A percentile compares a stretch with the other conserved stretches of the same genome.
Evolutionary conservation across 2,329 filamentous ascomycete species (phyloP).

Genomic region (Claviceps sp.): DNA sequence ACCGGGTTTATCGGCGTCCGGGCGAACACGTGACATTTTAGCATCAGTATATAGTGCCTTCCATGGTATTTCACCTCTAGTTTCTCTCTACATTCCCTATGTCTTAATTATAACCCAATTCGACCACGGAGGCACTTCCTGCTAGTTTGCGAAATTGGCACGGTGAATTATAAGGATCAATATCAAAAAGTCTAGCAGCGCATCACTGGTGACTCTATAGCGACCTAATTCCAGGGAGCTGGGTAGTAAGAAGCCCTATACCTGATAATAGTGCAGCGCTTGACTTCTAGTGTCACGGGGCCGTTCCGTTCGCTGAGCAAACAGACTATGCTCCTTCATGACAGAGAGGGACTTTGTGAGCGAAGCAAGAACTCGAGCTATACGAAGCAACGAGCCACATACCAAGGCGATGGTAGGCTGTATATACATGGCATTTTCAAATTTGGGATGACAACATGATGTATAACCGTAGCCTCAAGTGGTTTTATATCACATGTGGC

Average conservation of each 20-base stretch:
- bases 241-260: not conserved
- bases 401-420: too few species aligned
- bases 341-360: too few species aligned
- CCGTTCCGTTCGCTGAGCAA: too few species aligned
- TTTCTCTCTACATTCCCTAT: not conserved
- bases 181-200: not conserved
- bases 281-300: too few species aligned
- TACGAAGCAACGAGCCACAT: too few species aligned
- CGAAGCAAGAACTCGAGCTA: too few species aligned
- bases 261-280: too few species aligned
- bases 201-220: not conserved
- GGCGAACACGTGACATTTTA: conserved; percentile 13
- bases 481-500: conserved; percentile 1
- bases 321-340: too few species aligned
- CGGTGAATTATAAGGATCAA: too few species aligned
- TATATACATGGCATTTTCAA: too few species aligned
- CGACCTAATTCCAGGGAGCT: not conserved
- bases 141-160: not conserved
- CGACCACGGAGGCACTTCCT: not conserved
- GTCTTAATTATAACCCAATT: conserved; percentile 1
- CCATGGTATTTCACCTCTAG: conserved; percentile 4
- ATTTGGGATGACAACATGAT: not conserved
- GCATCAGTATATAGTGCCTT: conserved; percentile 4
- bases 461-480: not conserved
- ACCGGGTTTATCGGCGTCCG: conserved; percentile 18